phyloP scores from a whole-genome alignment of 2,329 filamentous ascomycete genomes.

The Xylariaceae sp. region DNA sequence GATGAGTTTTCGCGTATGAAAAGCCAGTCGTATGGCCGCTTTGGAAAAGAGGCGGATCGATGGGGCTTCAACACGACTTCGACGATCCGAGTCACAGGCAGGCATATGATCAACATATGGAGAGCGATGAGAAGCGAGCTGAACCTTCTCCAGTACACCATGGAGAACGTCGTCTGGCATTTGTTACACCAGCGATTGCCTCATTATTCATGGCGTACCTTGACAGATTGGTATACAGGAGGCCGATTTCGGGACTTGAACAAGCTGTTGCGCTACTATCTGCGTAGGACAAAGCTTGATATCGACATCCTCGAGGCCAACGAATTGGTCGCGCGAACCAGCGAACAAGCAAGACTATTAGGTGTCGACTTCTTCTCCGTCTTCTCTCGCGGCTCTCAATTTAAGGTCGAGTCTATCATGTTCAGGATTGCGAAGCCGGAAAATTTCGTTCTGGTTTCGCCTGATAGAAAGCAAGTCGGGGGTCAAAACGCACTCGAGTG shows the following conservation, averaged over 20 bases:
- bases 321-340: constrained; percentile 80
- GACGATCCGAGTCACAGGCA: constrained; percentile 83
- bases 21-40: constrained; percentile 70
- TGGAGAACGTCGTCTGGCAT: constrained; percentile 94
- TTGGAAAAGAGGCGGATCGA: constrained; percentile 76
- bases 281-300: constrained; percentile 68
- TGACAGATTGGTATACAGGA: constrained; percentile 77
- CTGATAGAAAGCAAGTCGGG: constrained; percentile 84
- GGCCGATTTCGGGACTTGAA: constrained; percentile 59
- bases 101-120: constrained; percentile 97
- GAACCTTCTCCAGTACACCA: constrained; percentile 85
- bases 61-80: constrained; percentile 96
- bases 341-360: constrained; percentile 85
- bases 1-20: constrained; percentile 90
- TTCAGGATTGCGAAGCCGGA: constrained; percentile 97
- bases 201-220: constrained; percentile 70
- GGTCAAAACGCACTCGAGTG: constrained; percentile 92
- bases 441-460: constrained; percentile 84
- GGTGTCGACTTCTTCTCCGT: constrained; percentile 97
- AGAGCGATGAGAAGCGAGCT: constrained; percentile 90
- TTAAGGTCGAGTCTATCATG: constrained; percentile 98
- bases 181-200: constrained; percentile 80
- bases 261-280: constrained; percentile 72
- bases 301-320: constrained; percentile 88
- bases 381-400: constrained; percentile 89